Evolutionary conservation across 2,329 filamentous ascomycete species (phyloP).

Genomic region (Onygenales sp.): DNA sequence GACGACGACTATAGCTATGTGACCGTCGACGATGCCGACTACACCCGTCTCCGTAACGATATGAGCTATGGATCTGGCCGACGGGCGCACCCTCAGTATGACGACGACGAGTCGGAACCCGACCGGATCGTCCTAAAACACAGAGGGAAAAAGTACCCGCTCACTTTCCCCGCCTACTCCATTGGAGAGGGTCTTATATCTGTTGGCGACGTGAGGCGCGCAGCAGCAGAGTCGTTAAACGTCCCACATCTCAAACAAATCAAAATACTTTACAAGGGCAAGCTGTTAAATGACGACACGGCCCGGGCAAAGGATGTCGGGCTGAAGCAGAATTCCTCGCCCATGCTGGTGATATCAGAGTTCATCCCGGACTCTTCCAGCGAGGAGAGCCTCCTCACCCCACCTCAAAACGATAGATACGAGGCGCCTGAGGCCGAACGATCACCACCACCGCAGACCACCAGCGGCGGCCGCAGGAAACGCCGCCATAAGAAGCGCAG

Average conservation of each 20-base stretch:
- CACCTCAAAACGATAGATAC: neutral
- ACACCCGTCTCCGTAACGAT: constrained; percentile 3
- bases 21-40: constrained; percentile 25
- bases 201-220: constrained; percentile 31
- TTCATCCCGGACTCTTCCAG: constrained; percentile 14
- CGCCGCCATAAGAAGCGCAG: constrained; percentile 8
- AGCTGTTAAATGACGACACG: constrained; percentile 32
- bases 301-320: constrained; percentile 32
- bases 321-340: constrained; percentile 39
- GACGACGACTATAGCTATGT: constrained; percentile 32
- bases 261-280: constrained; percentile 39
- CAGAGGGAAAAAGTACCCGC: constrained; percentile 30
- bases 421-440: neutral
- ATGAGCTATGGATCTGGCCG: neutral
- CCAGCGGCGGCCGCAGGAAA: constrained; percentile 1
- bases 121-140: constrained; percentile 37
- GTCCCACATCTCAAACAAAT: constrained; percentile 28
- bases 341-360: constrained; percentile 37
- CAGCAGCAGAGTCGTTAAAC: constrained; percentile 29
- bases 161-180: constrained; percentile 37
- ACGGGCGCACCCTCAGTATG: constrained; percentile 9
- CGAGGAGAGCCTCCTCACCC: constrained; percentile 9
- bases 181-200: constrained; percentile 37
- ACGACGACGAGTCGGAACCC: constrained; percentile 25
- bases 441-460: neutral